Base-by-base conservation (phyloP, 2,329 filamentous ascomycete species). In the Hansfordia pulvinata region DNA sequence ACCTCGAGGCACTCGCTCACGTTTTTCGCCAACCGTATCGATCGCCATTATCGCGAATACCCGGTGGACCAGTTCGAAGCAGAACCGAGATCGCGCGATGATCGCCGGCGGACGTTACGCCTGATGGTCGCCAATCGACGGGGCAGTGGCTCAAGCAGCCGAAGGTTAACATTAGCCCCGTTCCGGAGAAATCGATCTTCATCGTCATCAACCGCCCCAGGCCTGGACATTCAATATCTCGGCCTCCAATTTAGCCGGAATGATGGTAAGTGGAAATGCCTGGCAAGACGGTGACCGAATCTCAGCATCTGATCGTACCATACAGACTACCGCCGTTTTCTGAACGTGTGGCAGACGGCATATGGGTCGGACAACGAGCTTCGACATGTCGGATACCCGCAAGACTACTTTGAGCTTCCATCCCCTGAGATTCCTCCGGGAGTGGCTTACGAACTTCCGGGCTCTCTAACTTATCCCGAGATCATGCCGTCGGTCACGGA, bases 171-270 rank as follows among this genome's bases (percentile, higher is more conserved):
- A 6, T 12, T 35, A n/a, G 25, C 32, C n/a, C n/a, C n/a, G n/a
- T n/a, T n/a, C n/a, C n/a, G n/a, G n/a, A n/a, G n/a, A n/a, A n/a
- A n/a, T n/a, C n/a, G n/a, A n/a, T n/a, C n/a, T 4, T 33, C 36
- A 3, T 36, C 39, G 5, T 32, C 35, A 12, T 35, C 39, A 15
- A 28, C 38, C 15, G 35, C 33, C 9, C 40, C 30, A 20, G 35
- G 43, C 4, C 37, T 56, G 10, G 58, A 62, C 31, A 59, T 66
- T 25, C 53, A 57, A 25, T 60, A 64, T 39, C 46, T 66, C 16
- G 56, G 56, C 5, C 54, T 66, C 22, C 61, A 65, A 28, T 66
- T 66, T 35, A 62, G 54, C 21, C 51, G 55, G 22, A 47, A 54
- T 16, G 53, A 59, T 37, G 62, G 62, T 64, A 44, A 42, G 47